These are phyloP conservation scores for Aspergillus glaucus DNA, from an alignment of 2,329 filamentous ascomycete genomes.

Conservation along the genomic window DNA sequence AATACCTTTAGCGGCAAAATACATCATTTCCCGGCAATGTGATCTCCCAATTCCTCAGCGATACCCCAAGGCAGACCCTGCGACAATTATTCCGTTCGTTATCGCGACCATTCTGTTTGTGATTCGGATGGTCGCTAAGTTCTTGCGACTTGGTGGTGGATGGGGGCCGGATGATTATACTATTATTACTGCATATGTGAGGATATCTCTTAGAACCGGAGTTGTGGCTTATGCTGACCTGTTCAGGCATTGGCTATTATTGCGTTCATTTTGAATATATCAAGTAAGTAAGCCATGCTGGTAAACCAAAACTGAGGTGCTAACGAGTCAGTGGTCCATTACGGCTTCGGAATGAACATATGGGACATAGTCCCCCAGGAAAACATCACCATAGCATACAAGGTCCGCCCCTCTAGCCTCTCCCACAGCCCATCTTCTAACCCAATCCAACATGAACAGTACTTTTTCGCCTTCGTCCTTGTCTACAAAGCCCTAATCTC, in stretches of 20 bases:
- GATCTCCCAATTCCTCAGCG: neutral
- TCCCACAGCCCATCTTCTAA: neutral
- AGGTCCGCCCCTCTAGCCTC: conserved; percentile 4
- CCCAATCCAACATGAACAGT: conserved; percentile 1
- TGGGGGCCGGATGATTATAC: conserved; percentile 5
- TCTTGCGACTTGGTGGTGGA: conserved; percentile 1
- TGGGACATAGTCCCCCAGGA: conserved; percentile 16
- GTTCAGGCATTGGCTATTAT: conserved; percentile 6
- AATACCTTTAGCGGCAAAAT: neutral
- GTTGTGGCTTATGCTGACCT: neutral
- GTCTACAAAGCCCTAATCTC: conserved; percentile 17
- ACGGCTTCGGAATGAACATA: conserved; percentile 17
- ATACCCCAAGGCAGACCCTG: conserved; percentile 1
- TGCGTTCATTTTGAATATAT: conserved; percentile 6
- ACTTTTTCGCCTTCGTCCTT: conserved; percentile 14
- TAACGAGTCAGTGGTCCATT: conserved; percentile 11
- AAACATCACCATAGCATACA: conserved; percentile 14
- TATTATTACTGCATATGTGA: conserved; percentile 10
- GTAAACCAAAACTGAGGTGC: neutral
- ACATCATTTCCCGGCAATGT: conserved; percentile 1
- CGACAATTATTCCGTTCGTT: conserved; percentile 1
- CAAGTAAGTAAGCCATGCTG: conserved; percentile 4
- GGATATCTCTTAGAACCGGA: neutral
- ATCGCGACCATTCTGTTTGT: conserved; percentile 2
- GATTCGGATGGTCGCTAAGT: conserved; percentile 1